Base-by-base conservation (phyloP, 179 eudicot genomes). In the Heliamphora pulchella region DNA sequence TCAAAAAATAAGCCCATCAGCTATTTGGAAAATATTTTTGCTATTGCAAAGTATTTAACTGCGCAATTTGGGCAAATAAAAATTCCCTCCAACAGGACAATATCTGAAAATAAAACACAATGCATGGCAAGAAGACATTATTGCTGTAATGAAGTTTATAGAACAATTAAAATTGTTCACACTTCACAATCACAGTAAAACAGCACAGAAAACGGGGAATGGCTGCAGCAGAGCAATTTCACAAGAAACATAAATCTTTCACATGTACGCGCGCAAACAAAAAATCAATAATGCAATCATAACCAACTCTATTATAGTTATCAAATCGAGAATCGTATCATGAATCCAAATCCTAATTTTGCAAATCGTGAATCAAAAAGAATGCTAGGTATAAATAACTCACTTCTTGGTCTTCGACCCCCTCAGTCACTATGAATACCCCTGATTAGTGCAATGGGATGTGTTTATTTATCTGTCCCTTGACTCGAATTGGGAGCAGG, bases 1-100 rank as follows among this genome's bases (percentile, higher is more conserved):
- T 20, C 63, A 83, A 82, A 81, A 74, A 67, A 8, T 17, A 51
- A 51, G 11, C 43, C 51, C 44, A 71, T 85, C 73, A 83, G 63
- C 46, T 51, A 41, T 20, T 55, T 47, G 18, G 17, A 67, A 58
- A 65, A 3, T 31, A 74, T 17, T 43, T 46, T 11, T 66, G 57
- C 18, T 5, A 22, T 22, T 77, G 80, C 61, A 63, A 47, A 47
- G 58, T 17, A 18, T 71, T 20, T 68, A 68, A 4, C n/a, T 13
- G 7, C 6, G 13, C 50, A 41, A 68, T 13, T 68, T 68, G 50
- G 50, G 41, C 11, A 68, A 68, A 41, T 3, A 7, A 41, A 68
- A 15, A 15, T 15, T 61, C 65, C 4, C 17, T 61, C 65, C 65
- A 61, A 61, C 11, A 15, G 20, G 22, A 61, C 15, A 18, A 61